Evolutionary conservation across 2,329 filamentous ascomycete genomes (phyloP).

Genomic region (Cladosporium sp.): DNA sequence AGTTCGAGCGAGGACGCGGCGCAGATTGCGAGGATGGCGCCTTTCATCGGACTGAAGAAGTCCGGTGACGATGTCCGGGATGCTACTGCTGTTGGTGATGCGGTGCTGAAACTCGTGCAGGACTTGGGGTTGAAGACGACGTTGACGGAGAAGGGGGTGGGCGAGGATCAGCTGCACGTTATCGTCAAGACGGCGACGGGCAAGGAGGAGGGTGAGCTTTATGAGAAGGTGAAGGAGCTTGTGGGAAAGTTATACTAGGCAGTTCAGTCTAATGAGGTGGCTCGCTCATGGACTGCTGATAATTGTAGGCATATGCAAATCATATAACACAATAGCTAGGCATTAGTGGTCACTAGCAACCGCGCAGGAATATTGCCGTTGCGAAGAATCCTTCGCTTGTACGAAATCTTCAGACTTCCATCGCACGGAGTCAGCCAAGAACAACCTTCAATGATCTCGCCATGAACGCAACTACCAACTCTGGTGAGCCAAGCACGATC

Average conservation of each 20-base stretch:
- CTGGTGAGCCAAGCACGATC: too few species aligned
- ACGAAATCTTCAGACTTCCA: too few species aligned
- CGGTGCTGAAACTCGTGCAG: slow-evolving; percentile 46
- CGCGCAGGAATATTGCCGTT: too few species aligned
- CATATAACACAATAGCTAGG: too few species aligned
- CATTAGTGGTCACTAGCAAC: too few species aligned
- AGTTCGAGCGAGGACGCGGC: slow-evolving; percentile 45
- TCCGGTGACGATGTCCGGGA: slow-evolving; percentile 46
- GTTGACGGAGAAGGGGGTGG: slow-evolving; percentile 48
- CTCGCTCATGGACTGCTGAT: too few species aligned
- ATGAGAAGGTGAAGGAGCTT: slow-evolving; percentile 45
- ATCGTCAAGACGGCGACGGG: slow-evolving; percentile 49
- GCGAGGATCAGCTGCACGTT: slow-evolving; percentile 42
- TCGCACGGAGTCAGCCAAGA: too few species aligned
- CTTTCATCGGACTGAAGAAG: slow-evolving; percentile 43
- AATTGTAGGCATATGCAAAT: too few species aligned
- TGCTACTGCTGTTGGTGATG: slow-evolving; percentile 47
- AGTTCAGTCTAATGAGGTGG: too few species aligned
- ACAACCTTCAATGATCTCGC: too few species aligned
- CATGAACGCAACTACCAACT: too few species aligned
- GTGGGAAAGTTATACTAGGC: slow-evolving; percentile 45
- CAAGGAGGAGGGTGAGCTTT: slow-evolving; percentile 44
- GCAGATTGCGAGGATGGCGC: slow-evolving; percentile 48
- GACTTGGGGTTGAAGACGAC: slow-evolving; percentile 47
- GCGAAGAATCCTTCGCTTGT: too few species aligned